Percentiles rank a stretch among this genome's conserved stretches.
These are phyloP conservation scores for Rhizopogon roseolus DNA, from an alignment of 768 basidiomycete species.

Conservation along the genomic window DNA sequence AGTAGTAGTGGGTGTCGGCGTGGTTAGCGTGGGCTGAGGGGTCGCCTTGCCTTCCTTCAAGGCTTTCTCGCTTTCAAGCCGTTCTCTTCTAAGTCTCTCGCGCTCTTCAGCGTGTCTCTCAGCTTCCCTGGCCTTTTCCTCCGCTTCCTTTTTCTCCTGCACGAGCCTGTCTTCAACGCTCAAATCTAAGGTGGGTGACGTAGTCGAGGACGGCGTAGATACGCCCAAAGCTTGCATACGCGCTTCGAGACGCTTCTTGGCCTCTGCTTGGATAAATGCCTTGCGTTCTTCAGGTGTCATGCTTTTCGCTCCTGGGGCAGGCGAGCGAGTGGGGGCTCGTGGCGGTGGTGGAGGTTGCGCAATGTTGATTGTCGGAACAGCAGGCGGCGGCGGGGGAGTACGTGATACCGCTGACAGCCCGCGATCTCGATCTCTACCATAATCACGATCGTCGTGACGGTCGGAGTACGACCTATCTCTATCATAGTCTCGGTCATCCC, in stretches of 20 bases:
- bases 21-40: constrained; percentile 32
- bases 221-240: constrained; percentile 86
- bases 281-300: constrained; percentile 85
- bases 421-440: constrained; percentile 28
- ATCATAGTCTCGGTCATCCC: constrained; percentile 34
- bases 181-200: constrained; percentile 58
- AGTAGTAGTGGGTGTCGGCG: constrained; percentile 37
- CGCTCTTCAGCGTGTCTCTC: constrained; percentile 81
- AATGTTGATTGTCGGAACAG: constrained; percentile 33
- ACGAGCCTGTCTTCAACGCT: constrained; percentile 81
- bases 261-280: constrained; percentile 75
- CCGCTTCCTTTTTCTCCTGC: constrained; percentile 86
- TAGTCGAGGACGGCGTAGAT: constrained; percentile 31
- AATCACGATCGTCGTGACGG: constrained; percentile 32
- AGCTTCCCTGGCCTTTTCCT: constrained; percentile 73
- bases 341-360: constrained; percentile 45
- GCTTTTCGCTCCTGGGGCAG: constrained; percentile 55
- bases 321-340: constrained; percentile 52
- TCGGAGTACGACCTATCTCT: constrained; percentile 24
- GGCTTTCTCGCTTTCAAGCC: constrained; percentile 72
- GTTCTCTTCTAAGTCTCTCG: constrained; percentile 64
- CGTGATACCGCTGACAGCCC: constrained; percentile 32
- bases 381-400: constrained; percentile 45
- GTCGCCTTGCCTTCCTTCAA: constrained; percentile 43
- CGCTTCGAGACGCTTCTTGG: constrained; percentile 75